These are phyloP conservation scores for Halophytophthora polymorphica DNA, from an alignment of 352 stramenopile species.

Conservation along the genomic window DNA sequence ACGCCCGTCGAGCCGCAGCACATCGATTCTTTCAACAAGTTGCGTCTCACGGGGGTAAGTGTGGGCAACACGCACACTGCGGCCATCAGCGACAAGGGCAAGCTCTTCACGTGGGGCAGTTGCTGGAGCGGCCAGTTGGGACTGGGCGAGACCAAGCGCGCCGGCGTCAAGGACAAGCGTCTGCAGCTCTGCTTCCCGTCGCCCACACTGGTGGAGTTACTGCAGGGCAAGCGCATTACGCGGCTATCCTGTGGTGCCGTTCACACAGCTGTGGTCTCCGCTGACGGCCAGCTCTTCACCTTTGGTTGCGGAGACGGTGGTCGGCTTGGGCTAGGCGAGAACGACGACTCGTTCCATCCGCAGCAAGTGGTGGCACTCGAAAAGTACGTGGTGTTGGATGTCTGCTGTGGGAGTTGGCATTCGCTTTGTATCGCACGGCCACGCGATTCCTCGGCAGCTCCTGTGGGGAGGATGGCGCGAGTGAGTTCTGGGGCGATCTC, in stretches of 20 bases:
- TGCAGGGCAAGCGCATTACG: conserved; percentile 36
- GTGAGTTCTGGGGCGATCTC: neutral
- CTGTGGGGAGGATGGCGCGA: conserved; percentile 1
- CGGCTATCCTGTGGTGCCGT: conserved; percentile 89
- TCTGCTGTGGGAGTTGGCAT: conserved; percentile 66
- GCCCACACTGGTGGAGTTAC: conserved; percentile 54
- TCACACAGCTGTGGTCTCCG: conserved; percentile 65
- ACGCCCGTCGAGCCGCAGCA: conserved; percentile 6
- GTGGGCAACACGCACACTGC: conserved; percentile 67
- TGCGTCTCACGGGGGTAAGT: conserved; percentile 28
- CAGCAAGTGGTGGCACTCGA: conserved; percentile 47
- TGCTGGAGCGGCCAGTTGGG: conserved; percentile 73
- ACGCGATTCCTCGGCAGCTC: conserved; percentile 8
- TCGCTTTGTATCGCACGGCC: conserved; percentile 56
- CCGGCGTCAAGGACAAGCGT: conserved; percentile 42
- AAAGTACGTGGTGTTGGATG: conserved; percentile 52
- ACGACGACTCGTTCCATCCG: conserved; percentile 38
- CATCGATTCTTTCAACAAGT: conserved; percentile 9
- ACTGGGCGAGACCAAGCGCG: conserved; percentile 52
- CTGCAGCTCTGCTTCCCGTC: conserved; percentile 62
- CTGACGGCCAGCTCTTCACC: conserved; percentile 65
- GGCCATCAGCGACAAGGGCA: conserved; percentile 44
- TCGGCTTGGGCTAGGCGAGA: conserved; percentile 76
- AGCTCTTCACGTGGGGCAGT: conserved; percentile 59
- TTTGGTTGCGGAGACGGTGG: conserved; percentile 91